phyloP scores from a whole-genome alignment of 495 filamentous ascomycete species.

The Terfezia claveryi region DNA sequence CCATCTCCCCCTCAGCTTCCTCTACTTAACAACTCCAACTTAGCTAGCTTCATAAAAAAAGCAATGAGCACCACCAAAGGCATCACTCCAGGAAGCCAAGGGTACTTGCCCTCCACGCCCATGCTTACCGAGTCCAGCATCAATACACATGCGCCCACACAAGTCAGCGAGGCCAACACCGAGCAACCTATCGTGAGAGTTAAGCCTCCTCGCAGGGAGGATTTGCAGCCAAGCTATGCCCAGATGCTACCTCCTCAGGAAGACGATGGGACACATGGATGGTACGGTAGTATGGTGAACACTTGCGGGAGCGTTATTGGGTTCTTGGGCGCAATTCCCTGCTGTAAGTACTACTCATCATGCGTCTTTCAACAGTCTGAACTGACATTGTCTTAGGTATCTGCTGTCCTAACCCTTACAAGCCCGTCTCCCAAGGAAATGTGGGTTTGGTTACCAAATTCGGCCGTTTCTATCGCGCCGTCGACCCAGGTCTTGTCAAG shows the following conservation, averaged over 20 bases:
- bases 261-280: constrained; percentile 37
- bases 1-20: too few species aligned
- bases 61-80: too few species aligned
- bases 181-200: not conserved
- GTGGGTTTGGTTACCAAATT: constrained; percentile 92
- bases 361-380: not conserved
- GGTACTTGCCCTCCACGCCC: too few species aligned
- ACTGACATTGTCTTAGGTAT: not conserved
- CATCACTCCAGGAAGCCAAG: too few species aligned
- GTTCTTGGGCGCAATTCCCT: constrained; percentile 68
- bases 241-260: constrained; percentile 29
- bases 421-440: constrained; percentile 75
- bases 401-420: constrained; percentile 89
- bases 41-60: too few species aligned
- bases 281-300: constrained; percentile 48
- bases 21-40: too few species aligned
- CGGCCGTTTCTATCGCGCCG: constrained; percentile 85
- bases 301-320: constrained; percentile 55
- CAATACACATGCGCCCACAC: not conserved
- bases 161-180: not conserved
- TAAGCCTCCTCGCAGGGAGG: constrained; percentile 15
- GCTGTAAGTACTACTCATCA: constrained; percentile 36
- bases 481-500: constrained; percentile 93
- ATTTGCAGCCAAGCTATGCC: constrained; percentile 45
- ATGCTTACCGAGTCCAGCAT: too few species aligned